Evolutionary conservation across 2,329 filamentous ascomycete genomes (phyloP).

Genomic region (Didymosphaeria variabile): DNA sequence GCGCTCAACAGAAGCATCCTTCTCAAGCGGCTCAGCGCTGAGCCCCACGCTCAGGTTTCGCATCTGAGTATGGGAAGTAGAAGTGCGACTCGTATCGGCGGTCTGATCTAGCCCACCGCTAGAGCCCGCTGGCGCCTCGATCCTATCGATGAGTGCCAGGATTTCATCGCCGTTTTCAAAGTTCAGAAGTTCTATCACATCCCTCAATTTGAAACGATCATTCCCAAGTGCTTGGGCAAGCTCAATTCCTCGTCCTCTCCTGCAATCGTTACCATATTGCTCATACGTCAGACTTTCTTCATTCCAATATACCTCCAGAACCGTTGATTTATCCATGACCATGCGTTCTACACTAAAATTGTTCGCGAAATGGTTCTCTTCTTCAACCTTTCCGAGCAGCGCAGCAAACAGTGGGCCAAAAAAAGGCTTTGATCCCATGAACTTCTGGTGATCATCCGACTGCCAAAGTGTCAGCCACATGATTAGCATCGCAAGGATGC

Average conservation of each 20-base stretch:
- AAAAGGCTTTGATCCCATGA: neutral
- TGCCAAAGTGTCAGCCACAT: neutral
- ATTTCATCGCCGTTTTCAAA: slow-evolving; percentile 11
- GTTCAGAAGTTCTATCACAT: neutral
- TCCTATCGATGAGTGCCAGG: neutral
- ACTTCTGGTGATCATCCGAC: neutral
- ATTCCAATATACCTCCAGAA: neutral
- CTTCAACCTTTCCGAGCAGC: neutral
- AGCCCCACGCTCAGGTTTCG: too few species aligned
- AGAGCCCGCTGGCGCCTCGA: neutral
- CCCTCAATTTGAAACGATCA: neutral
- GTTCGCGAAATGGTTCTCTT: neutral
- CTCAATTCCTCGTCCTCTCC: neutral
- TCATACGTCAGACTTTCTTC: fast-evolving
- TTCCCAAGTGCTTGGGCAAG: neutral
- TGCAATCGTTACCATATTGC: neutral
- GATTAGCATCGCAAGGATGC: too few species aligned
- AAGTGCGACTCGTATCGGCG: neutral
- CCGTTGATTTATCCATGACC: too few species aligned
- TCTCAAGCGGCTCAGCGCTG: too few species aligned
- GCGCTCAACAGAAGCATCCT: too few species aligned
- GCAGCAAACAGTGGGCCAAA: neutral
- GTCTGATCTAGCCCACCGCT: neutral
- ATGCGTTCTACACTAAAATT: neutral
- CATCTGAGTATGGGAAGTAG: neutral